Conservation (phyloP, 2,329 filamentous ascomycete genomes). For the Daldinia sp. region DNA sequence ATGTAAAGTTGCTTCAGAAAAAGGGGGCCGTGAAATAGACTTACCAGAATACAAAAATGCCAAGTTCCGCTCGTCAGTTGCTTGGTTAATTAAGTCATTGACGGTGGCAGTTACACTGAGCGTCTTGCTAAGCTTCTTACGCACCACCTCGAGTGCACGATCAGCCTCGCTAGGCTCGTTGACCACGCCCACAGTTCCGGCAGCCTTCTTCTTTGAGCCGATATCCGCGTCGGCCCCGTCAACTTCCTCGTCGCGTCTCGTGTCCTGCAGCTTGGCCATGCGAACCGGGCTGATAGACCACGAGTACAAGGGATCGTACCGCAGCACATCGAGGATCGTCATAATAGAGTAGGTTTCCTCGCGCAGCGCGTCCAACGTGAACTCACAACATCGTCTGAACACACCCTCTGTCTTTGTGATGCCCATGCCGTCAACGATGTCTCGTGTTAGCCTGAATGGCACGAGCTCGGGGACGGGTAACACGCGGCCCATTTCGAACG, state of each 20-base stretch:
- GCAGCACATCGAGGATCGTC: constrained; percentile 96
- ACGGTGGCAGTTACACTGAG: constrained; percentile 95
- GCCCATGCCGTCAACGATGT: constrained; percentile 97
- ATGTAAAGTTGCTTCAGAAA: not conserved
- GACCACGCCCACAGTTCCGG: constrained; percentile 53
- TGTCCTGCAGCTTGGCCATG: constrained; percentile 73
- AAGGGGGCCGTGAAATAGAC: constrained; percentile 42
- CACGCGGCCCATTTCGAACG: constrained; percentile 96
- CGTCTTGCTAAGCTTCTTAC: constrained; percentile 95
- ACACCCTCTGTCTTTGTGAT: constrained; percentile 95
- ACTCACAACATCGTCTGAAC: constrained; percentile 97
- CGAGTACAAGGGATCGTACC: constrained; percentile 97
- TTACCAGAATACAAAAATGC: constrained; percentile 87
- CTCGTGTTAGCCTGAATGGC: constrained; percentile 92
- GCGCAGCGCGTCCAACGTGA: constrained; percentile 93
- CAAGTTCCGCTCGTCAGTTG: constrained; percentile 91
- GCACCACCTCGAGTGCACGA: constrained; percentile 89
- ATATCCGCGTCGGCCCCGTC: constrained; percentile 56
- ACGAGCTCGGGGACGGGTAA: constrained; percentile 95
- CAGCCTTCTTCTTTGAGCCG: constrained; percentile 57
- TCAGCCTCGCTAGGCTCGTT: constrained; percentile 83
- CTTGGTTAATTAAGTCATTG: constrained; percentile 96
- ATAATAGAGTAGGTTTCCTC: constrained; percentile 97
- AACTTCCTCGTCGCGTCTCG: constrained; percentile 61
- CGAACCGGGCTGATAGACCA: constrained; percentile 87